phyloP scores from a whole-genome alignment of 495 filamentous ascomycete genomes.

The Sporormia fimetaria region DNA sequence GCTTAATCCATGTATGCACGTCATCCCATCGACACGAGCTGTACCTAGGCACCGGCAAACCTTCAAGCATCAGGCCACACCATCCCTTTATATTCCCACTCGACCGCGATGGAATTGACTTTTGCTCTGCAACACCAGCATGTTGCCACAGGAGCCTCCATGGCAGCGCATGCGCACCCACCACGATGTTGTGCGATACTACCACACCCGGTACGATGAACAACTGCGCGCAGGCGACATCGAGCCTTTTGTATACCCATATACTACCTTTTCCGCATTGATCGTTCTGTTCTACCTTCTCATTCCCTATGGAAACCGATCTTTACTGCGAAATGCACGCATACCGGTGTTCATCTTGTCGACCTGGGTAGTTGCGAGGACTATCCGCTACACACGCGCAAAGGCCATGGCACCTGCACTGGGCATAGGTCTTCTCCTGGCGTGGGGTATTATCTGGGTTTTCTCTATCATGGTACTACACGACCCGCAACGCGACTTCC shows the following conservation, averaged over 20 bases:
- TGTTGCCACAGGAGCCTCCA: too few relatives aligned
- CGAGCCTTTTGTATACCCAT: constrained; percentile 46
- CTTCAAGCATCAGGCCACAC: too few relatives aligned
- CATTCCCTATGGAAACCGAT: constrained; percentile 44
- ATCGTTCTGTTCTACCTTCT: constrained; percentile 46
- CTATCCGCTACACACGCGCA: constrained; percentile 38
- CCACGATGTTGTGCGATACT: constrained; percentile 16
- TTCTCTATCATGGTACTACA: constrained; percentile 51
- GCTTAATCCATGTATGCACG: constrained; percentile 1
- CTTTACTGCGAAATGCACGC: constrained; percentile 39
- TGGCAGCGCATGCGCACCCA: constrained; percentile 21
- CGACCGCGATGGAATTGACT: too few relatives aligned
- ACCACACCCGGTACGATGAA: constrained; percentile 19
- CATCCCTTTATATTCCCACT: too few relatives aligned
- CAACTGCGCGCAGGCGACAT: constrained; percentile 34
- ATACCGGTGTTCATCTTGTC: constrained; percentile 44
- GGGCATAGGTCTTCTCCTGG: constrained; percentile 51
- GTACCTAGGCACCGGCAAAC: too few relatives aligned
- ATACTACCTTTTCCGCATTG: constrained; percentile 38
- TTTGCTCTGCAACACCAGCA: too few relatives aligned
- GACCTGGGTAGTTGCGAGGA: constrained; percentile 38
- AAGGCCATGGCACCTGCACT: constrained; percentile 51
- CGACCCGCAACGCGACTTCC: constrained; percentile 53
- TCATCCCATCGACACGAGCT: too few relatives aligned
- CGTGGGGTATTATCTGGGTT: constrained; percentile 58